Percentiles rank a stretch among this genome's conserved stretches.
These are phyloP conservation scores for Suillus subalutaceus DNA, from an alignment of 768 basidiomycete genomes.

Conservation along the genomic window DNA sequence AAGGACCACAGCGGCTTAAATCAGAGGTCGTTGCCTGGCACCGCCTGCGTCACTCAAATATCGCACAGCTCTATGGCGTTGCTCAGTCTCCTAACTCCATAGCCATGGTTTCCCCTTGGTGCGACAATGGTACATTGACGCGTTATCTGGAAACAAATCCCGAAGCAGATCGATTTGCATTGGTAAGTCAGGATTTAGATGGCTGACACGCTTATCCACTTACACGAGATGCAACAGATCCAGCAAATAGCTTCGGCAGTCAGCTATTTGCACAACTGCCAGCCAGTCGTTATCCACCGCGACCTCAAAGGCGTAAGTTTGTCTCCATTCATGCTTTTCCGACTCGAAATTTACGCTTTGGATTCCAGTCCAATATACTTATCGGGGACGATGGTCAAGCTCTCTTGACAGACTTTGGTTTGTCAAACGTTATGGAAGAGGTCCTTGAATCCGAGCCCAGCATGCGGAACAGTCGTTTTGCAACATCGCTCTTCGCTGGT, in stretches of 20 bases:
- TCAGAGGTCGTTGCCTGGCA: conserved; percentile 62
- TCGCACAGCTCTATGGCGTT: conserved; percentile 58
- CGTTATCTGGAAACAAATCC: conserved; percentile 48
- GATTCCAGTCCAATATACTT: conserved; percentile 56
- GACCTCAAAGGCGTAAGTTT: conserved; percentile 60
- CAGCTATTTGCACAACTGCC: conserved; percentile 56
- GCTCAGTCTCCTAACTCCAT: conserved; percentile 52
- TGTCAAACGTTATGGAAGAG: conserved; percentile 60
- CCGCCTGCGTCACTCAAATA: conserved; percentile 55
- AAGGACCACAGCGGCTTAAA: conserved; percentile 50
- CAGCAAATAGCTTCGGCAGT: conserved; percentile 60
- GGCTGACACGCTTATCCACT: not conserved
- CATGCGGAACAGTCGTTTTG: conserved; percentile 27
- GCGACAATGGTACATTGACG: conserved; percentile 57
- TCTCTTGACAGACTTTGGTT: conserved; percentile 64
- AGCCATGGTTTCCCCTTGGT: conserved; percentile 70
- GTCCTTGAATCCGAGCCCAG: conserved; percentile 37
- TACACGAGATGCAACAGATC: conserved; percentile 36
- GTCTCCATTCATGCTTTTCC: not conserved
- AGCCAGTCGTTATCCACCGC: conserved; percentile 59
- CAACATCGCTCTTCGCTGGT: conserved; percentile 36
- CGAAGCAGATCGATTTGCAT: conserved; percentile 43
- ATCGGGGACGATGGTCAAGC: conserved; percentile 53
- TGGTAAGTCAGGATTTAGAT: conserved; percentile 40
- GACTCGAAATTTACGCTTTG: not conserved